Base-by-base conservation (phyloP, 2,329 filamentous ascomycete species). In the Thermothelomyces thermophilus region DNA sequence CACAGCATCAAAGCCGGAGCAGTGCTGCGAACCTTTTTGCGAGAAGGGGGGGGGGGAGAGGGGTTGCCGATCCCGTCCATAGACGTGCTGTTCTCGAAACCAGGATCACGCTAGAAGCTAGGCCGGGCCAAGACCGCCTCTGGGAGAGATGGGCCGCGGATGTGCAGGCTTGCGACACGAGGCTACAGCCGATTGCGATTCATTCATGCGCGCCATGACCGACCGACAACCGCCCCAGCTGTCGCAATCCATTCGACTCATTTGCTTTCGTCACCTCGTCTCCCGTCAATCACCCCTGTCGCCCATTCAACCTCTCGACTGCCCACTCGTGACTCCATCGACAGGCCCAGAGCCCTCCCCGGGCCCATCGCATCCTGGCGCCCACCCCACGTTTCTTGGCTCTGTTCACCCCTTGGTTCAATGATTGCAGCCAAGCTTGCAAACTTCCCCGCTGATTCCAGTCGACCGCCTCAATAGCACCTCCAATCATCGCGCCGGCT, bases 1-100 rank as follows among this genome's bases (percentile, higher is more conserved):
- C 41, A 16, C 7, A 16, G n/a, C n/a, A 34, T 31, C n/a, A 14
- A 14, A 19, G 33, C 41, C 41, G 46, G 46, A 16, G 28, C 34
- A 47, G 5, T 35, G 50, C 41, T 31, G 47, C 48, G 46, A 44
- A 48, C 26, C 17, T 41, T 10, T 41, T 26, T 31, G 46, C 9
- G 19, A 46, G 41, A 46, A 49, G 46, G 41, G 42, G 46, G 35
- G 43, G 37, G 39, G 47, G 36, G 42, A 26, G 19, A n/a, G n/a
- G n/a, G n/a, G n/a, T n/a, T 48, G 54, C 54, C 52, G 54, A 56
- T 56, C 50, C 20, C 45, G 43, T 41, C 36, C 50, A 50, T 45
- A n/a, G n/a, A n/a, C 47, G 41, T 49, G 37, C 22, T 11, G 30
- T 7, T 44, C 46, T 52, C 50, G 46, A 53, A 44, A 53, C 55